Percentiles rank a stretch among this genome's conserved stretches.
These are phyloP conservation scores for Taphrina betulina DNA, from an alignment of 1,139 yeast species.

Conservation along the genomic window DNA sequence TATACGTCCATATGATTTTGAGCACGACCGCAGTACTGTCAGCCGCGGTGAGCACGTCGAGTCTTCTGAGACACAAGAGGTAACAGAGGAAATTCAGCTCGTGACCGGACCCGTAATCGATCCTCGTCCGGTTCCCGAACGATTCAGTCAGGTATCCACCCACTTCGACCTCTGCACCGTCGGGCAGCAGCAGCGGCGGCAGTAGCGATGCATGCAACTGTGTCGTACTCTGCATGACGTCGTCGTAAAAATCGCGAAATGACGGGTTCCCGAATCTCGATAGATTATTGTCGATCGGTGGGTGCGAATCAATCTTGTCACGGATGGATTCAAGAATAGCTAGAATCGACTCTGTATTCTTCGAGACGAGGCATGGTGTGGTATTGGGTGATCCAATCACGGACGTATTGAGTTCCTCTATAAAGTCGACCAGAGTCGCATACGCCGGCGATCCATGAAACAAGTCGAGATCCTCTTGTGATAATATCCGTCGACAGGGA, in stretches of 20 bases:
- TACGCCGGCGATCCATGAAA: conserved; percentile 63
- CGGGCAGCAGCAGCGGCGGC: background rate
- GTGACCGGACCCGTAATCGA: conserved; percentile 97
- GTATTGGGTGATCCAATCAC: conserved; percentile 58
- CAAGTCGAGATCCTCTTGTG: conserved; percentile 58
- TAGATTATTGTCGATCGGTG: conserved; percentile 66
- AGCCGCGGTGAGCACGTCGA: conserved; percentile 23
- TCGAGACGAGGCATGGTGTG: conserved; percentile 30
- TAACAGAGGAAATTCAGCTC: conserved; percentile 82
- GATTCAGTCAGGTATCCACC: conserved; percentile 59
- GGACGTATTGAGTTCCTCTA: conserved; percentile 60
- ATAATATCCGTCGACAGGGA: conserved; percentile 50
- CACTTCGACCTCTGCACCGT: conserved; percentile 33
- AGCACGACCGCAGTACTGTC: conserved; percentile 46
- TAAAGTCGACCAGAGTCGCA: conserved; percentile 54
- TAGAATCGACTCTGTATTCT: conserved; percentile 7
- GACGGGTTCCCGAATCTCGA: conserved; percentile 92
- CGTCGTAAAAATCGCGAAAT: conserved; percentile 80
- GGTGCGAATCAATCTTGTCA: conserved; percentile 54
- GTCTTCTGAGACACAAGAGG: conserved; percentile 48
- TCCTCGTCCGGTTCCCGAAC: conserved; percentile 82
- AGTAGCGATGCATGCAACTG: conserved; percentile 14
- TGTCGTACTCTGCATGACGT: conserved; percentile 44
- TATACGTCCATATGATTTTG: conserved; percentile 61
- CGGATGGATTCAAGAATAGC: conserved; percentile 52